A percentile compares a stretch with the other conserved stretches of the same genome.
These are phyloP conservation scores for Quercus robur DNA, from an alignment of 306 rosid species.

Conservation along the genomic window DNA sequence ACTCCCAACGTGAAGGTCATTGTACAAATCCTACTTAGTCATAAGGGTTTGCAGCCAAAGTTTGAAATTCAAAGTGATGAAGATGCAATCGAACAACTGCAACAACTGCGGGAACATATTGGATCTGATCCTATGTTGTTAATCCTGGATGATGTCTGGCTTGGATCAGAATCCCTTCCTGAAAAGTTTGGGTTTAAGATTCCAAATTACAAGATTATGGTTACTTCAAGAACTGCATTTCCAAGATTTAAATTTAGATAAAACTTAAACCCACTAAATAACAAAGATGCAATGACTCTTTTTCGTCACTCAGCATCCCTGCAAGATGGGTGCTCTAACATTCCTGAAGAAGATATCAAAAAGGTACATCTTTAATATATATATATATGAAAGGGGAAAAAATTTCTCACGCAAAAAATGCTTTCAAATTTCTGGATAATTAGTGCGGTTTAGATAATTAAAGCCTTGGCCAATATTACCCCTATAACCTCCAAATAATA, in stretches of 20 bases:
- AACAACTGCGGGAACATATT: slow-evolving; percentile 11
- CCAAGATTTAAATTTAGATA: slow-evolving; percentile 15
- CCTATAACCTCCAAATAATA: not conserved
- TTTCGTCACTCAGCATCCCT: slow-evolving; percentile 39
- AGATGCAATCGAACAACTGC: slow-evolving; percentile 29
- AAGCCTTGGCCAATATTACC: not conserved
- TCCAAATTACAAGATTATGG: slow-evolving; percentile 52
- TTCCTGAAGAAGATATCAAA: slow-evolving; percentile 21
- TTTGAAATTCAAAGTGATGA: slow-evolving; percentile 27
- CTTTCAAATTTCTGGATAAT: too few species aligned
- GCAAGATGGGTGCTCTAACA: slow-evolving; percentile 5
- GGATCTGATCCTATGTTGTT: slow-evolving; percentile 29
- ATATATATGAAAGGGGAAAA: too few species aligned
- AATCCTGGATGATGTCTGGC: slow-evolving; percentile 70
- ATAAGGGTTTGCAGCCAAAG: slow-evolving; percentile 10
- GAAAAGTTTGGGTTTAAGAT: slow-evolving; percentile 33
- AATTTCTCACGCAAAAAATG: too few species aligned
- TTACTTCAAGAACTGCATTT: slow-evolving; percentile 54
- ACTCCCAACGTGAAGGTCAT: slow-evolving; percentile 12
- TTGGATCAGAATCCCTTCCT: slow-evolving; percentile 44
- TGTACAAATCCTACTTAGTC: slow-evolving; percentile 9
- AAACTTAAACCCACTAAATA: slow-evolving; percentile 28
- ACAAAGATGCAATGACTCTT: slow-evolving; percentile 42
- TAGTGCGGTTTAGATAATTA: not conserved
- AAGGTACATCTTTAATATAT: slow-evolving; percentile 40